These are phyloP conservation scores for Pilasporangium apinafurcum DNA, from an alignment of 352 stramenopile species.

Conservation along the genomic window DNA sequence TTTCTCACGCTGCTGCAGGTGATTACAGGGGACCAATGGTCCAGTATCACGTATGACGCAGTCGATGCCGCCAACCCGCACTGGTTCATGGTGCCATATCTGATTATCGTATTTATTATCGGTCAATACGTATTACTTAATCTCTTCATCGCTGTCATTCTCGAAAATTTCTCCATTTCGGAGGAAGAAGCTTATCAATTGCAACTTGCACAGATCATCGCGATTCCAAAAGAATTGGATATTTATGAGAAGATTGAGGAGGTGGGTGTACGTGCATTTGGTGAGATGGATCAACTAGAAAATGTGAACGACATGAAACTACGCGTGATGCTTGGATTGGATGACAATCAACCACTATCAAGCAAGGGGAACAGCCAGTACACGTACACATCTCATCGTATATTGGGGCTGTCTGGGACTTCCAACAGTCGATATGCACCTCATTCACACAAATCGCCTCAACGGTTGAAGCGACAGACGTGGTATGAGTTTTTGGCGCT, in stretches of 20 bases:
- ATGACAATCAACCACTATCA: constrained; percentile 18
- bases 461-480: background rate
- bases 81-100: constrained; percentile 65
- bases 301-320: constrained; percentile 79
- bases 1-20: constrained; percentile 77
- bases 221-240: constrained; percentile 73
- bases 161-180: constrained; percentile 78
- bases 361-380: too few species aligned
- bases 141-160: constrained; percentile 78
- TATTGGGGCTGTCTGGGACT: background rate
- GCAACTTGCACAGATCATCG: constrained; percentile 78
- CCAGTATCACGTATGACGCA: constrained; percentile 66
- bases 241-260: constrained; percentile 84
- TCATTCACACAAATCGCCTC: background rate
- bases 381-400: too few species aligned
- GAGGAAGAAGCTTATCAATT: constrained; percentile 79
- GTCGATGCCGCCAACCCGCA: constrained; percentile 62
- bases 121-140: constrained; percentile 79
- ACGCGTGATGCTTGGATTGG: constrained; percentile 67
- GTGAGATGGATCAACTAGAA: constrained; percentile 73
- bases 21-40: constrained; percentile 76
- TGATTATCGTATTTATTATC: constrained; percentile 70
- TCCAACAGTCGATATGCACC: background rate
- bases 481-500: too few species aligned
- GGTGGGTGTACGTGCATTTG: constrained; percentile 63